These are phyloP conservation scores for Populus pruinosa DNA, from an alignment of 345 rosid species.

Conservation along the genomic window DNA sequence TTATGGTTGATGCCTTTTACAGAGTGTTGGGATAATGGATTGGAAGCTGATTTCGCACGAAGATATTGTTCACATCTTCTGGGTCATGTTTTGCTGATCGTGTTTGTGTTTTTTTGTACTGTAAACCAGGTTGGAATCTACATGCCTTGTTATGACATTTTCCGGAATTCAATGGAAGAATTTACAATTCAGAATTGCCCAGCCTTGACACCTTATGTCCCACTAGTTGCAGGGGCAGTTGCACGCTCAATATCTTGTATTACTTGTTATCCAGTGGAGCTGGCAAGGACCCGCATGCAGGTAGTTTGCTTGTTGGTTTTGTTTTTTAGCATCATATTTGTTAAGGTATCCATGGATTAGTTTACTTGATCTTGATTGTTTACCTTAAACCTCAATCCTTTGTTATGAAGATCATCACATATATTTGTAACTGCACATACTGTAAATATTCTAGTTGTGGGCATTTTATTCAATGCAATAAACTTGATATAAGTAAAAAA, in stretches of 20 bases:
- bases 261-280: constrained; percentile 87
- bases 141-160: constrained; percentile 84
- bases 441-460: not conserved
- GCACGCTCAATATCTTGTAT: constrained; percentile 91
- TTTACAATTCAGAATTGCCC: constrained; percentile 45
- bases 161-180: constrained; percentile 68
- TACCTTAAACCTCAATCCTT: not conserved
- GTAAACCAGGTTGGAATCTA: constrained; percentile 81
- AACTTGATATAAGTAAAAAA: not conserved
- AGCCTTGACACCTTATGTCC: constrained; percentile 46
- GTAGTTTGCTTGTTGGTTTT: constrained; percentile 25
- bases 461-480: not conserved
- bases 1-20: not conserved
- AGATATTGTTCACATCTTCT: not conserved
- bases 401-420: not conserved
- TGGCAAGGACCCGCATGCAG: constrained; percentile 99
- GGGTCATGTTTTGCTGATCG: not conserved
- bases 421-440: not conserved
- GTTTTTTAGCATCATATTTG: not conserved
- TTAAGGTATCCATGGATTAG: not conserved
- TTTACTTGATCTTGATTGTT: not conserved
- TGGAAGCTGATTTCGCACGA: not conserved
- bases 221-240: constrained; percentile 68
- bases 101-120: constrained; percentile 1
- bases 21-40: not conserved